phyloP scores from a whole-genome alignment of 2,329 filamentous ascomycete species.

The Diaporthe longicolla region DNA sequence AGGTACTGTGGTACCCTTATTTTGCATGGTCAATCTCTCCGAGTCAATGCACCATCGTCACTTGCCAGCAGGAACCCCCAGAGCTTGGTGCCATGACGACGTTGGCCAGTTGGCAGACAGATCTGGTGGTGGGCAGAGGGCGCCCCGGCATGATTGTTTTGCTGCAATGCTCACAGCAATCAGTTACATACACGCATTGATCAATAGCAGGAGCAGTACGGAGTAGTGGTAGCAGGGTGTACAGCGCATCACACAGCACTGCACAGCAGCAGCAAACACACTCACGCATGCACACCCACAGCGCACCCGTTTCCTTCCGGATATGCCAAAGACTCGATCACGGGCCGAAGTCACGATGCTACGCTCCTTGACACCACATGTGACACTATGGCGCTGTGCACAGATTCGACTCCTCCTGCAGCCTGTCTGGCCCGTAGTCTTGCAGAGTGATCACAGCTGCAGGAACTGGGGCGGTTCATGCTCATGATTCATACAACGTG shows the following conservation, averaged over 20 bases:
- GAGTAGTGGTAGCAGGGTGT: too few species aligned
- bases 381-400: constrained; percentile 33
- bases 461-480: constrained; percentile 28
- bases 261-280: neutral
- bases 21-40: constrained; percentile 30
- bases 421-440: neutral
- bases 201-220: neutral
- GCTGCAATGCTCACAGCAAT: neutral
- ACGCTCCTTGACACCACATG: constrained; percentile 27
- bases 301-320: neutral
- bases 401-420: constrained; percentile 24
- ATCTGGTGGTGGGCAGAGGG: neutral
- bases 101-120: neutral
- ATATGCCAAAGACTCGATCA: constrained; percentile 14
- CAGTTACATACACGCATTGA: neutral
- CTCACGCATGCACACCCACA: neutral
- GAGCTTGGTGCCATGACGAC: constrained; percentile 24
- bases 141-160: neutral
- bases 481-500: constrained; percentile 19
- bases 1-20: constrained; percentile 14
- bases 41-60: constrained; percentile 34
- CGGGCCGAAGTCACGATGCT: constrained; percentile 34
- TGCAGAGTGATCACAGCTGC: constrained; percentile 23
- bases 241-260: neutral
- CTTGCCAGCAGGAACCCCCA: constrained; percentile 12